Evolutionary conservation across 108 stramenopile species (phyloP).

Genomic region (Pseudonitzschia pungens): DNA sequence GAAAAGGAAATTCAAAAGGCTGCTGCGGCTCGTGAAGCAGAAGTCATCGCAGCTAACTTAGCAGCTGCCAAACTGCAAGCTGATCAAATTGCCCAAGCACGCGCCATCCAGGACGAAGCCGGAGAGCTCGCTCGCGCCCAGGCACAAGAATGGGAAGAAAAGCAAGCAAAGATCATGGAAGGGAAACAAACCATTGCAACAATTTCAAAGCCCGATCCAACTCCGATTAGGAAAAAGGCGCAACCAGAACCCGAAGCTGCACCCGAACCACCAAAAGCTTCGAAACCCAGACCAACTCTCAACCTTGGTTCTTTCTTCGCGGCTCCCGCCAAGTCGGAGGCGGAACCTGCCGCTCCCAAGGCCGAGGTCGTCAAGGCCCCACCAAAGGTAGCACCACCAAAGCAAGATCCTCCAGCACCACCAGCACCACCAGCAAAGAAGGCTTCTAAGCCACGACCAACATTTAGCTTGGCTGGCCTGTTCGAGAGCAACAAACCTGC

Average conservation of each 20-base stretch:
- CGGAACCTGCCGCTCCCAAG: slow-evolving; percentile 2
- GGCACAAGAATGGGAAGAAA: slow-evolving; percentile 60
- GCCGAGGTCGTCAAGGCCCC: not conserved
- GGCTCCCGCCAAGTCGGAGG: not conserved
- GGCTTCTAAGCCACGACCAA: slow-evolving; percentile 3
- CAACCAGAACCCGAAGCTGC: no score
- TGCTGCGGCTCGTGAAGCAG: slow-evolving; percentile 50
- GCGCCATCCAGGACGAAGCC: slow-evolving; percentile 59
- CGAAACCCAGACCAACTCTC: not conserved
- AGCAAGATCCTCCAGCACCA: not conserved
- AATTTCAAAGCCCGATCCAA: not conserved
- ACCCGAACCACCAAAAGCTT: not conserved
- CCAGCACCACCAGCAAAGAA: not conserved
- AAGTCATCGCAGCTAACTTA: slow-evolving; percentile 61
- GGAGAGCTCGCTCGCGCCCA: slow-evolving; percentile 59
- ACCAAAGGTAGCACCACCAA: slow-evolving; percentile 4
- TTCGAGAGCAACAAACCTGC: slow-evolving; percentile 12
- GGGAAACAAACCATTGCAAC: slow-evolving; percentile 10
- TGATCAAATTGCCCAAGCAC: slow-evolving; percentile 55
- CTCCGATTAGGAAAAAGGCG: not conserved
- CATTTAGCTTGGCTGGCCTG: slow-evolving; percentile 16
- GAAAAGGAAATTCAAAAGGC: slow-evolving; percentile 50
- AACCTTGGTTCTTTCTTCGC: slow-evolving; percentile 1
- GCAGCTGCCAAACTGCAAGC: slow-evolving; percentile 62
- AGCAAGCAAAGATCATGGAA: slow-evolving; percentile 40